Conservation (phyloP, 768 basidiomycete species). For the Mycena vulgaris region DNA sequence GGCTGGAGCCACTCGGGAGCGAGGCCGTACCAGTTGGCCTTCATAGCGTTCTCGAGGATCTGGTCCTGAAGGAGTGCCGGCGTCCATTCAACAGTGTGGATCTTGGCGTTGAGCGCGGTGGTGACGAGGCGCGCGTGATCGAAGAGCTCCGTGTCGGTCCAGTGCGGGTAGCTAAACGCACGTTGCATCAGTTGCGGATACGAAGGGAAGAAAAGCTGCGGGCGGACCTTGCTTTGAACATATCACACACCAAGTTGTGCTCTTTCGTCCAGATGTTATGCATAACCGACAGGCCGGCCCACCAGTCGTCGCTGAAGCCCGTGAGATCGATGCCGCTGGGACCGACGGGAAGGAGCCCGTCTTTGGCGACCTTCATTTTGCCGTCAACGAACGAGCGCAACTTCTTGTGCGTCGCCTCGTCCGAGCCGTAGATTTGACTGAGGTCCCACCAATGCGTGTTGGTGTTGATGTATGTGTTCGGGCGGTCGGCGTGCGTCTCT, state of each 20-base stretch:
- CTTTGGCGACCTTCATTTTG: slow-evolving; percentile 22
- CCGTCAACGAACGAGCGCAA: slow-evolving; percentile 28
- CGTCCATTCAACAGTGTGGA: slow-evolving; percentile 38
- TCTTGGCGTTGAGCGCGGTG: slow-evolving; percentile 34
- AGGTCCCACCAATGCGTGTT: slow-evolving; percentile 36
- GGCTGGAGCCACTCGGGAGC: slow-evolving; percentile 22
- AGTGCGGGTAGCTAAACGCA: slow-evolving; percentile 24
- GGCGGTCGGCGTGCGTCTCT: slow-evolving; percentile 15
- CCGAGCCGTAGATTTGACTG: no score
- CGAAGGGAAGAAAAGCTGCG: no score
- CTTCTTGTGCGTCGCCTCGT: slow-evolving; percentile 27
- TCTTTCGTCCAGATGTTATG: slow-evolving; percentile 35
- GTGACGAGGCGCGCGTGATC: slow-evolving; percentile 37
- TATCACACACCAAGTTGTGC: slow-evolving; percentile 35
- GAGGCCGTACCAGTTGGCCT: slow-evolving; percentile 33
- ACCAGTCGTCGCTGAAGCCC: slow-evolving; percentile 28
- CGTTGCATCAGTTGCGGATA: neutral
- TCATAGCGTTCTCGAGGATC: slow-evolving; percentile 20
- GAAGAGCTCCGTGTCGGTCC: slow-evolving; percentile 32
- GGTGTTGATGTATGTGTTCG: slow-evolving; percentile 28
- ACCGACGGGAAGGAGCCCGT: slow-evolving; percentile 24
- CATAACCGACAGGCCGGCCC: slow-evolving; percentile 31
- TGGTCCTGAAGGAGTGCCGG: slow-evolving; percentile 26
- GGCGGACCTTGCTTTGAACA: slow-evolving; percentile 31
- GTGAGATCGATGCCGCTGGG: slow-evolving; percentile 23